Evolutionary conservation across 371 early-diverging fungal genomes (phyloP), one percentile per base, ranked within the genome.

Genomic region (Haplosporangium sp.): DNA sequence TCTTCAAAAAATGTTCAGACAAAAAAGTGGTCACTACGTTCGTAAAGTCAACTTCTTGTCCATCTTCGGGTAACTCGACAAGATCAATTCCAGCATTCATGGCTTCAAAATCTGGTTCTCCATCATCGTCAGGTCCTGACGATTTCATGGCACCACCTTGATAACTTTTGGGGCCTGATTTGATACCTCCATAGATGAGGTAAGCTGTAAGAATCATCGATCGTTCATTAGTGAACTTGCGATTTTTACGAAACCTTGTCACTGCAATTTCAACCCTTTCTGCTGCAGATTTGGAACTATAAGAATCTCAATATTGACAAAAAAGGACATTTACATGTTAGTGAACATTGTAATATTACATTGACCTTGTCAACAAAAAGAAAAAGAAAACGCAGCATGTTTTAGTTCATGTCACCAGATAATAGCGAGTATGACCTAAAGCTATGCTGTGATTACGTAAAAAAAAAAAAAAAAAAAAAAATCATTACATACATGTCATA

Each of bases 221-320:
- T 34, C 82, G 85, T 39, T 69, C 73, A 7, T 82, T 76, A 7
- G 77, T 70, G 63, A 90, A 88, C 61, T 78, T 83, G 52, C 89
- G 89, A 53, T 88, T 90, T 63, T 86, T 87, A 56, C 87, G 85
- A 67, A 88, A 90, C 34, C 85, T 87, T 66, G 85, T 85, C 42
- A 90, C 84, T 0, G 90, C 90, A 63, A 87, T 84, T 67, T 88
- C 90, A 9, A 90, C 85, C 45, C 90, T 84, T 45, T 88, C 86
- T 0, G 86, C 73, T 10, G 86, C 67, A 8, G 90, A 84, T 17
- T 76, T 72, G 10, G 72, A 67, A 34, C 88, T 88, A 60, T 52
- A 20, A 66, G 17, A 9, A 35, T 35, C 56, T 38, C 48, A n/a
- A 47, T 1, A 44, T n/a, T 42, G 44, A 42, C 11, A 42, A 27